These are phyloP conservation scores for Cyberlindnera saturnus DNA, from an alignment of 805 yeast species.

Conservation along the genomic window DNA sequence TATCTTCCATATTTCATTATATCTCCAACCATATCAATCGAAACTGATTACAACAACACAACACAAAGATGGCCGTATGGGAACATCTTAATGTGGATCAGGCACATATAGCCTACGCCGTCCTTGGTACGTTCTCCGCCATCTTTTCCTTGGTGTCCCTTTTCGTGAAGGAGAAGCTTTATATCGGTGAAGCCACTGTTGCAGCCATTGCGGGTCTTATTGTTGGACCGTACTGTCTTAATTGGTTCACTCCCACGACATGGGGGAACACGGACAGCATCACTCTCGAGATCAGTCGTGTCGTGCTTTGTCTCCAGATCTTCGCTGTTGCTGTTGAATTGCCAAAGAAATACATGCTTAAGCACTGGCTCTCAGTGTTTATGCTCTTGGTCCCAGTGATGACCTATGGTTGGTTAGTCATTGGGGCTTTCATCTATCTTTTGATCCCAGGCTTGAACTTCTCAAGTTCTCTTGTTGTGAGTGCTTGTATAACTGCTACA, in stretches of 20 bases:
- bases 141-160: conserved; percentile 76
- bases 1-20: not conserved
- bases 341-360: conserved; percentile 82
- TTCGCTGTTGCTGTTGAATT: conserved; percentile 93
- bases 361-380: conserved; percentile 74
- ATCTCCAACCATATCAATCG: not conserved
- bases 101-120: conserved; percentile 80
- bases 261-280: conserved; percentile 87
- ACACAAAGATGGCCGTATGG: conserved; percentile 10
- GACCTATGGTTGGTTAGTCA: conserved; percentile 85
- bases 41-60: not conserved
- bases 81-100: conserved; percentile 24
- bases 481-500: conserved; percentile 91
- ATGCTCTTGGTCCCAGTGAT: conserved; percentile 77
- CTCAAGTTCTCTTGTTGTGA: conserved; percentile 62
- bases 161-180: conserved; percentile 74
- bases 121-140: conserved; percentile 77
- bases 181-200: conserved; percentile 87
- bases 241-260: conserved; percentile 74
- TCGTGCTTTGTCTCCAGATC: conserved; percentile 80
- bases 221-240: conserved; percentile 77
- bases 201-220: conserved; percentile 82
- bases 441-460: conserved; percentile 70
- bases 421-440: conserved; percentile 74
- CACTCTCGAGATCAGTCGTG: conserved; percentile 77